phyloP scores from a whole-genome alignment of 805 yeast genomes.

The Maudiozyma saulgeensis region DNA sequence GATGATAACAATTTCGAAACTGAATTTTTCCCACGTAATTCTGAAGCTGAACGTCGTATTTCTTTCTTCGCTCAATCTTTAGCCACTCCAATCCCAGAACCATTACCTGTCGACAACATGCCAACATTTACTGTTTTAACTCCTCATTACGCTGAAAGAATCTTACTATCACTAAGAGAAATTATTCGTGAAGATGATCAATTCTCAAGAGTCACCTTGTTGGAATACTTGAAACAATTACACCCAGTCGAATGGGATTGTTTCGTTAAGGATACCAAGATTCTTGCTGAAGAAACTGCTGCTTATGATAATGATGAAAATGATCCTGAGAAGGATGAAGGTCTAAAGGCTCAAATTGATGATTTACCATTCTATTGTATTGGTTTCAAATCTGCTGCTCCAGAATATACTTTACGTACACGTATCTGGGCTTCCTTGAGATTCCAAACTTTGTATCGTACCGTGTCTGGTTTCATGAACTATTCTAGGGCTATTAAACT shows the following conservation, averaged over 20 bases:
- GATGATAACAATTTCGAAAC: slow-evolving; percentile 91
- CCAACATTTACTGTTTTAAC: slow-evolving; percentile 96
- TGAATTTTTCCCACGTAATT: slow-evolving; percentile 92
- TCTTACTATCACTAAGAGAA: slow-evolving; percentile 84
- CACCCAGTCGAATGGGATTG: slow-evolving; percentile 98
- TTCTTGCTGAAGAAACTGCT: slow-evolving; percentile 89
- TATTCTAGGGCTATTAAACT: slow-evolving; percentile 92
- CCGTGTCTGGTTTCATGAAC: slow-evolving; percentile 97
- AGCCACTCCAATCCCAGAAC: slow-evolving; percentile 98
- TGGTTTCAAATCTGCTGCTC: slow-evolving; percentile 96
- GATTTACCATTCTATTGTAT: slow-evolving; percentile 91
- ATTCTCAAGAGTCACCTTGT: slow-evolving; percentile 84
- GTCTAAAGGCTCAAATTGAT: slow-evolving; percentile 73
- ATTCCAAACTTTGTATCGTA: slow-evolving; percentile 92
- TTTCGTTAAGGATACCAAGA: slow-evolving; percentile 91
- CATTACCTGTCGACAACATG: slow-evolving; percentile 98
- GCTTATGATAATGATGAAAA: slow-evolving; percentile 45
- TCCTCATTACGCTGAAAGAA: slow-evolving; percentile 95
- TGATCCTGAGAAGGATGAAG: slow-evolving; percentile 50
- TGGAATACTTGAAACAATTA: slow-evolving; percentile 88
- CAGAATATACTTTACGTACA: slow-evolving; percentile 91
- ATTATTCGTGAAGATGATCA: slow-evolving; percentile 96
- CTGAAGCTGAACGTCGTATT: slow-evolving; percentile 99
- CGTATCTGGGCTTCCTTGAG: slow-evolving; percentile 98
- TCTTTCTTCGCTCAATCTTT: slow-evolving; percentile 98